These are phyloP conservation scores for Canavalia ensiformis DNA, from an alignment of 306 rosid genomes.

Conservation along the genomic window DNA sequence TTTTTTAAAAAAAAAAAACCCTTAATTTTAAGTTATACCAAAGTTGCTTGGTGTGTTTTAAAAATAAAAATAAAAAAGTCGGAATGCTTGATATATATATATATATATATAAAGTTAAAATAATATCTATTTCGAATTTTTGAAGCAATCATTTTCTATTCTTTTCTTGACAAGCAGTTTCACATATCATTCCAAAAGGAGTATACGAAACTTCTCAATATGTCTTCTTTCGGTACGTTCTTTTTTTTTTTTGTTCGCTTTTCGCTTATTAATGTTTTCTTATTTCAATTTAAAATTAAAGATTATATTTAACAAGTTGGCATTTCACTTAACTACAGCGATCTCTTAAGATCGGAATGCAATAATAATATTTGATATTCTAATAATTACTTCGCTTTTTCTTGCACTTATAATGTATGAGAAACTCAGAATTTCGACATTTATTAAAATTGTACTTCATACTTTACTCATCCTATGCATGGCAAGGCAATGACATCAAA, in stretches of 20 bases:
- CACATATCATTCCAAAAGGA: slow-evolving; percentile 4
- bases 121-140: neutral
- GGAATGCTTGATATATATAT: too few relatives aligned
- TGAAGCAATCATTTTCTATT: neutral
- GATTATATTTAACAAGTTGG: neutral
- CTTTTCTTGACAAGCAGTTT: neutral
- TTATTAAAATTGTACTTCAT: neutral
- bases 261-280: neutral
- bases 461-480: neutral
- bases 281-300: neutral
- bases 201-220: neutral
- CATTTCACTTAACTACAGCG: neutral
- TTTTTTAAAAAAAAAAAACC: too few relatives aligned
- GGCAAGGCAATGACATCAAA: neutral
- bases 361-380: neutral
- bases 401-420: too few relatives aligned
- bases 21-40: too few relatives aligned
- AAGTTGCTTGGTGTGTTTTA: too few relatives aligned
- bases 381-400: neutral
- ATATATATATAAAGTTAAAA: too few relatives aligned
- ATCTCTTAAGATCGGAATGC: neutral
- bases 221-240: neutral
- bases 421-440: neutral
- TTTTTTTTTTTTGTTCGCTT: neutral
- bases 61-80: too few relatives aligned